Base-by-base conservation (phyloP, 177 flowering plant genomes). In the Vitis hybrid region DNA sequence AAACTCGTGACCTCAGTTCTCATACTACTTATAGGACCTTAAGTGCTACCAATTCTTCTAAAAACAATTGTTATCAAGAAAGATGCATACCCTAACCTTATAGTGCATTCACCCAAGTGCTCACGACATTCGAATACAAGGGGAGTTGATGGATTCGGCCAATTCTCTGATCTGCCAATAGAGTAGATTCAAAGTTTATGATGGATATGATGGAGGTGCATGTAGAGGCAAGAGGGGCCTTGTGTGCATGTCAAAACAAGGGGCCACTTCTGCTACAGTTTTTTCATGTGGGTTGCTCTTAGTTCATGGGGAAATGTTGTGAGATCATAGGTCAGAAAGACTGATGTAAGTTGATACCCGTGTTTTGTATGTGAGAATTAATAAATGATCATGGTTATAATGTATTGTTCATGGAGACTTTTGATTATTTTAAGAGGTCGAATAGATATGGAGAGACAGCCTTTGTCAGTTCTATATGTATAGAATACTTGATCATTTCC, bases 151-250 rank as follows among this genome's bases (percentile, higher is more conserved):
- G 30, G 0, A 27, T 27, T 4, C 0, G 30, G 30, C 0, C 4
- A 27, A 27, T 27, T 4, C 4, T 27, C 0, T 27, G 0, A 27
- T 27, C 30, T 27, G 0, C 30, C 4, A 27, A 2, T 0, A 2
- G 93, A 68, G 97, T 90, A 73, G 98, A 91, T 74, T 30, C 73
- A 82, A 66, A 78, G 78, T 64, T 61, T 67, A 56, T 79, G 73
- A 65, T n/a, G 24, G 6, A 13, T 35, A 52, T 40, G 14, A 11
- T 5, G 51, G 16, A 6, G 19, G 1, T 10, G 27, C 55, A 35
- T 51, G 21, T 60, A 24, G 9, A 56, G 18, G 52, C 58, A n/a
- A 56, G 16, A 64, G 30, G 40, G 16, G 30, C 30, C 4, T 27
- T 50, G 40, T 56, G 54, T 14, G 19, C 35, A 54, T 66, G 52